phyloP scores from a whole-genome alignment of 495 filamentous ascomycete species.

The Penicillium pancosmium region DNA sequence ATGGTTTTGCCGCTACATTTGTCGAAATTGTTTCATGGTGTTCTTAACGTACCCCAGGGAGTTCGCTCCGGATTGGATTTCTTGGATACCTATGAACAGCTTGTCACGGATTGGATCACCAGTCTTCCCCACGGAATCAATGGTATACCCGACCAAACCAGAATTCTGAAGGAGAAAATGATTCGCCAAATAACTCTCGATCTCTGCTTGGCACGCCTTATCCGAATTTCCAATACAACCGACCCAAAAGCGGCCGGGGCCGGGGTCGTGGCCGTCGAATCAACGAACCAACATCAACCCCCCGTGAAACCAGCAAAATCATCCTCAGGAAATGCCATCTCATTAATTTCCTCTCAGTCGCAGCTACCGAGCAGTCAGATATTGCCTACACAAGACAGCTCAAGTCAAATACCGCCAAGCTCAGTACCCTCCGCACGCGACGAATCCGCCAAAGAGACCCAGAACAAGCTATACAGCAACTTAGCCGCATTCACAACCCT shows the following conservation, averaged over 20 bases:
- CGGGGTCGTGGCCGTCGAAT: too few species aligned
- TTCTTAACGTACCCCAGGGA: conserved; percentile 7
- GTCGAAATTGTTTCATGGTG: conserved; percentile 12
- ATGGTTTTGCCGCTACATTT: conserved; percentile 24
- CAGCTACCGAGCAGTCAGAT: conserved; percentile 9
- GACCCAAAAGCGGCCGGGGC: neutral
- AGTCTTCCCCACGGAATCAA: conserved; percentile 29
- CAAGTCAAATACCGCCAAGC: neutral
- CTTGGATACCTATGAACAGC: conserved; percentile 38
- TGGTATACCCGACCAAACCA: conserved; percentile 37
- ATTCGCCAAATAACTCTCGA: conserved; percentile 44
- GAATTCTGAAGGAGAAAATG: conserved; percentile 45
- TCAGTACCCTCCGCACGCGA: neutral
- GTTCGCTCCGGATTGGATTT: conserved; percentile 21
- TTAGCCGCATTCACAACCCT: conserved; percentile 40
- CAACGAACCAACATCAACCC: neutral
- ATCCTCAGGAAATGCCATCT: conserved; percentile 2
- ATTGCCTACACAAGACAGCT: too few species aligned
- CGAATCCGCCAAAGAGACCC: neutral
- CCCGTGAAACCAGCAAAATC: neutral
- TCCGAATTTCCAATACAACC: conserved; percentile 17
- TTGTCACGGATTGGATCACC: conserved; percentile 46
- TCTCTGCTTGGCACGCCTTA: conserved; percentile 39
- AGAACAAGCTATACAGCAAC: conserved; percentile 21
- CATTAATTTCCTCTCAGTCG: conserved; percentile 14